Percentiles rank a stretch among this genome's conserved stretches.
phyloP scores from a whole-genome alignment of 2,329 filamentous ascomycete genomes.

The Diaporthe amygdali region DNA sequence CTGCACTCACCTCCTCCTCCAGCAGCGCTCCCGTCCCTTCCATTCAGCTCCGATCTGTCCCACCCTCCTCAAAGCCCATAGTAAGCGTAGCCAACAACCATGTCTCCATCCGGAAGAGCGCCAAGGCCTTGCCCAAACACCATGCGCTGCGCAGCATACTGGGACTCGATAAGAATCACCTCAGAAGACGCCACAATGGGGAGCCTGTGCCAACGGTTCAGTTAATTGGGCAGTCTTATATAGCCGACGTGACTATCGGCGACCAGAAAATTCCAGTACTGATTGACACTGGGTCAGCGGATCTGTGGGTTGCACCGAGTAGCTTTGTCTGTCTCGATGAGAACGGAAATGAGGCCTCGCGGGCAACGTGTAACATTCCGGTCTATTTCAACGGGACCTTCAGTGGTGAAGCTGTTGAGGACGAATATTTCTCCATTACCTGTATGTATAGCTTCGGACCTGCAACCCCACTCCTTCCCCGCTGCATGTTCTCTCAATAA shows the following conservation, averaged over 20 bases:
- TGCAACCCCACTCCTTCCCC: too few species aligned
- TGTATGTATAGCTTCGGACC: background rate
- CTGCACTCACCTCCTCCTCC: background rate
- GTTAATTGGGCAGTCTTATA: constrained; percentile 27
- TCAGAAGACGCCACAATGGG: background rate
- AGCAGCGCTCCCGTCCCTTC: background rate
- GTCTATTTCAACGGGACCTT: background rate
- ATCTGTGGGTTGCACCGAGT: constrained; percentile 18
- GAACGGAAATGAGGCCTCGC: background rate
- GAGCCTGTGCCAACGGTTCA: background rate
- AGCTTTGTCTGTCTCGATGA: constrained; percentile 20
- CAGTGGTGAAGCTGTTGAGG: background rate
- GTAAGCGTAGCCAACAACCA: background rate
- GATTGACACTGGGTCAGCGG: constrained; percentile 35
- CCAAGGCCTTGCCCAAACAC: background rate
- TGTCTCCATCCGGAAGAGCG: background rate
- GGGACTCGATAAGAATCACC: background rate
- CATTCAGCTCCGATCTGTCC: background rate
- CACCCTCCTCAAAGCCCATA: background rate
- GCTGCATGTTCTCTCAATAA: too few species aligned
- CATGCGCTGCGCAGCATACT: background rate
- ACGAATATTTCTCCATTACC: constrained; percentile 18
- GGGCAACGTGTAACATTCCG: background rate
- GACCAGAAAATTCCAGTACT: constrained; percentile 32
- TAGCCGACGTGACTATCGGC: constrained; percentile 33